These are phyloP conservation scores for Salvia sclarea DNA, from an alignment of 305 asterid genomes.

Conservation along the genomic window DNA sequence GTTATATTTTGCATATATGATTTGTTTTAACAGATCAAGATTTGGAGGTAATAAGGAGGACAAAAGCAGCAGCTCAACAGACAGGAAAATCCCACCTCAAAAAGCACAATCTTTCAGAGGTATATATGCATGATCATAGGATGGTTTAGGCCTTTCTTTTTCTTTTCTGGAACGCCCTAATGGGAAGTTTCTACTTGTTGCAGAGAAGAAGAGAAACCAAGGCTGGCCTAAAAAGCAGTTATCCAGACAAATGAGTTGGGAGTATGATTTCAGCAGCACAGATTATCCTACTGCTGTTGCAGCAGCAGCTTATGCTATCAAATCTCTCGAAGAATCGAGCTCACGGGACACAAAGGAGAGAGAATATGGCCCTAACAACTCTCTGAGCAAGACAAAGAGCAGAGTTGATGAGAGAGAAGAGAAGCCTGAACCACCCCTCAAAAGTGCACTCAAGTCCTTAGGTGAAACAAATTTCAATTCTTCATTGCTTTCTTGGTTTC, in stretches of 20 bases:
- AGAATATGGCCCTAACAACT: slow-evolving; percentile 30
- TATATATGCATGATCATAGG: slow-evolving; percentile 23
- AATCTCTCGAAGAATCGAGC: slow-evolving; percentile 59
- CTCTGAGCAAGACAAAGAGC: slow-evolving; percentile 40
- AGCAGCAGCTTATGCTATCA: slow-evolving; percentile 89
- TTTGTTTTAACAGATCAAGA: slow-evolving; percentile 44
- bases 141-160: neutral
- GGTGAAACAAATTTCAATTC: slow-evolving; percentile 38
- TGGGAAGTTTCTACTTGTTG: neutral
- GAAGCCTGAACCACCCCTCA: slow-evolving; percentile 36
- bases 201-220: slow-evolving; percentile 58
- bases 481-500: slow-evolving; percentile 9
- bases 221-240: slow-evolving; percentile 71
- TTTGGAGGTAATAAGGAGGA: slow-evolving; percentile 45
- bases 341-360: slow-evolving; percentile 32
- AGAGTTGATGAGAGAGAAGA: slow-evolving; percentile 33
- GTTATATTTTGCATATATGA: neutral
- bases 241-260: slow-evolving; percentile 61
- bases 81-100: slow-evolving; percentile 43
- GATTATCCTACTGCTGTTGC: slow-evolving; percentile 79
- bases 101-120: slow-evolving; percentile 57
- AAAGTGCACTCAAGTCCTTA: slow-evolving; percentile 45
- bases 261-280: slow-evolving; percentile 43
- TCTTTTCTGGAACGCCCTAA: neutral
- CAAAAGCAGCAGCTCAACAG: slow-evolving; percentile 44